These are phyloP conservation scores for Phytophthora citrophthora DNA, from an alignment of 352 stramenopile species.

Conservation along the genomic window DNA sequence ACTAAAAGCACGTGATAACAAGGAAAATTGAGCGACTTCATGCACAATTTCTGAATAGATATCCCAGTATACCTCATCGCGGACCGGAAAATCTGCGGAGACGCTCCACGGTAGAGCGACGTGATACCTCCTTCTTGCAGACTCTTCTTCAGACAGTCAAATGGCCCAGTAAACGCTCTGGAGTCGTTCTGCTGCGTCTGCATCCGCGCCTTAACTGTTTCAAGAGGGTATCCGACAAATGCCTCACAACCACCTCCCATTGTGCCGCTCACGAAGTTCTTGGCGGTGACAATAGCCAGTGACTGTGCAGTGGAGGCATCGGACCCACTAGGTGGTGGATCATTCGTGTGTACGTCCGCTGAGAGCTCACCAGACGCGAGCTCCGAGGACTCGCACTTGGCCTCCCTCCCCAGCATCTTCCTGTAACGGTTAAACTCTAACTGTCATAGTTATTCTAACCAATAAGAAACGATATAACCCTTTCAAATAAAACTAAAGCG, in stretches of 20 bases:
- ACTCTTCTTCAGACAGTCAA: conserved; percentile 68
- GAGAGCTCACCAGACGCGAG: conserved; percentile 30
- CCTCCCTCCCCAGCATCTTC: conserved; percentile 11
- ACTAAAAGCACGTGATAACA: not conserved
- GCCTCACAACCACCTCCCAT: conserved; percentile 65
- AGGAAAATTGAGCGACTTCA: conserved; percentile 7
- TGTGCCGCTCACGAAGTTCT: conserved; percentile 70
- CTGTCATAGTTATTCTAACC: no score
- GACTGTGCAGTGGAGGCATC: conserved; percentile 34
- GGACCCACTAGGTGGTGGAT: not conserved
- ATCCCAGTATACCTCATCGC: conserved; percentile 54
- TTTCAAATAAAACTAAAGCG: no score
- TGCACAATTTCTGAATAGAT: conserved; percentile 15
- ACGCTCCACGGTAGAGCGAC: conserved; percentile 72
- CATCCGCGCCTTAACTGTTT: conserved; percentile 75
- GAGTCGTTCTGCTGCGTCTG: conserved; percentile 57
- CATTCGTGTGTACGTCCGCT: conserved; percentile 11
- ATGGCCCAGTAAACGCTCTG: conserved; percentile 42
- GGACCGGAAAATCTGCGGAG: conserved; percentile 73
- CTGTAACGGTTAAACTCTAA: not conserved
- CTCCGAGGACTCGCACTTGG: conserved; percentile 32
- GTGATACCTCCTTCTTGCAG: conserved; percentile 54
- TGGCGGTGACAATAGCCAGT: conserved; percentile 54
- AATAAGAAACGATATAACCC: no score
- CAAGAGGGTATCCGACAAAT: conserved; percentile 68